Evolutionary conservation across 345 rosid species (phyloP).

Genomic region (Dipteronia sinensis): DNA sequence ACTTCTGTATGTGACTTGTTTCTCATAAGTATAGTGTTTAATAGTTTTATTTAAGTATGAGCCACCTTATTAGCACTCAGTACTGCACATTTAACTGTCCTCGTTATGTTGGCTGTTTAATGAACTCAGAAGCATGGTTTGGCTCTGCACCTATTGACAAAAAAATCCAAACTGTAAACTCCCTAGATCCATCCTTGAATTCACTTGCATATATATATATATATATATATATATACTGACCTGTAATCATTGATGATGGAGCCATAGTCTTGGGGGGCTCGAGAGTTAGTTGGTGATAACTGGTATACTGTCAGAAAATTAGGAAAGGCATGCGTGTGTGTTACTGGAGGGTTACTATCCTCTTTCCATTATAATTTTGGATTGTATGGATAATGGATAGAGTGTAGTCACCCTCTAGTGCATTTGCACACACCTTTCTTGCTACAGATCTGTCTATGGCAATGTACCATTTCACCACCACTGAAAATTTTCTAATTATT

Average conservation of each 20-base stretch:
- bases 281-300: neutral
- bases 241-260: neutral
- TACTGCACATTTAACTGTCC: no score
- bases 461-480: neutral
- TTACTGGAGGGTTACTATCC: neutral
- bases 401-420: neutral
- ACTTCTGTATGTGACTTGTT: constrained; percentile 69
- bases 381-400: no score
- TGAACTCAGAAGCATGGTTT: no score
- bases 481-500: no score
- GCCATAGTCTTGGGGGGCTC: neutral
- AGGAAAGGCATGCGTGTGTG: neutral
- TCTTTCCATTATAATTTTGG: neutral
- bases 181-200: no score
- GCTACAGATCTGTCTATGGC: neutral
- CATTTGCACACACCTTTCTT: neutral
- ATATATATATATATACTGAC: neutral
- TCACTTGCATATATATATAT: no score
- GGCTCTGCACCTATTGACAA: no score
- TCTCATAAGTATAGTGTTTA: constrained; percentile 42
- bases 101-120: no score
- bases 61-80: no score
- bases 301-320: neutral
- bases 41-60: no score
- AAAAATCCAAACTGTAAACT: no score